A percentile compares a stretch with the other conserved stretches of the same genome.
These are phyloP conservation scores for Urostyla sp. DNA, from an alignment of 73 alveolate genomes.

Conservation along the genomic window DNA sequence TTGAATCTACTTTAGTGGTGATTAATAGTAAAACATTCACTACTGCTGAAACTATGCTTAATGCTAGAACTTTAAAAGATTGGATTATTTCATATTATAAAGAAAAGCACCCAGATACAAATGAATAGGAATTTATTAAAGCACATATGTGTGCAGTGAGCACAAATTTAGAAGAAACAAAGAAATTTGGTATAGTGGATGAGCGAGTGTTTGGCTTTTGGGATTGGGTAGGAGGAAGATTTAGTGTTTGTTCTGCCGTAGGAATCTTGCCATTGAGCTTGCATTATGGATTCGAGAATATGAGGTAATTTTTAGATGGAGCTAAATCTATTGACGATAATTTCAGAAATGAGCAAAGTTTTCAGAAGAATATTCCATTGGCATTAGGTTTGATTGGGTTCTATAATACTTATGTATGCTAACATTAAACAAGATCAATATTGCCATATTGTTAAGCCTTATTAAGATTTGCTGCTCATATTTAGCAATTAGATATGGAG, in stretches of 20 bases:
- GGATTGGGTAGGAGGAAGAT: conserved; percentile 99
- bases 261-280: conserved; percentile 96
- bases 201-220: conserved; percentile 95
- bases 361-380: conserved; percentile 74
- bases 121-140: conserved; percentile 42
- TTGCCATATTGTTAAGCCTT: conserved; percentile 93
- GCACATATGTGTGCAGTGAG: conserved; percentile 92
- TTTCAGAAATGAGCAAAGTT: conserved; percentile 64
- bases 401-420: conserved; percentile 71
- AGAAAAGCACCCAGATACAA: conserved; percentile 50
- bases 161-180: conserved; percentile 84
- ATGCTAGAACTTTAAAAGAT: conserved; percentile 88
- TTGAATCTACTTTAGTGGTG: conserved; percentile 88
- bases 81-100: conserved; percentile 80
- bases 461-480: conserved; percentile 85
- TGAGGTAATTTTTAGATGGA: conserved; percentile 80
- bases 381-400: conserved; percentile 78
- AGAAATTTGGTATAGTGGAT: conserved; percentile 86
- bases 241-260: conserved; percentile 96
- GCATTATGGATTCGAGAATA: conserved; percentile 82
- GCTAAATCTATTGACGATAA: conserved; percentile 84
- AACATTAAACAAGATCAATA: conserved; percentile 78
- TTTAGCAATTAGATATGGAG: conserved; percentile 95
- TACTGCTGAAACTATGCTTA: conserved; percentile 97
- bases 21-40: conserved; percentile 97